Conservation (phyloP, 192 early-diverging fungal species). For the Ambispora gerdemannii region DNA sequence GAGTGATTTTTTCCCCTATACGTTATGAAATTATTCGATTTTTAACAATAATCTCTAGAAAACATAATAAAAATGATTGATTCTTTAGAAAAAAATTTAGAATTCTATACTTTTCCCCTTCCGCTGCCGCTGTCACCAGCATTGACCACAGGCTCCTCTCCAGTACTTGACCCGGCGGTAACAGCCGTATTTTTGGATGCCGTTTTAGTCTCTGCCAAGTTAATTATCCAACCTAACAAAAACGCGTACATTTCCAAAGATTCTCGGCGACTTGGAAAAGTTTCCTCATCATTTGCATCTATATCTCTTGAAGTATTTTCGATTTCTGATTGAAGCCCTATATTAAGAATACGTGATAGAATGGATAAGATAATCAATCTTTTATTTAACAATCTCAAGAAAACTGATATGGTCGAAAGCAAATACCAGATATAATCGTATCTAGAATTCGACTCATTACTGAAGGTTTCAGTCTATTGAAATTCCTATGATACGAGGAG, state of each 20-base stretch:
- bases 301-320: conserved; percentile 58
- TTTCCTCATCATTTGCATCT: conserved; percentile 63
- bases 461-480: conserved; percentile 44
- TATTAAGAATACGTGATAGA: neutral
- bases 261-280: conserved; percentile 61
- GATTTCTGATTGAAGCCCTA: conserved; percentile 67
- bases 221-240: conserved; percentile 77
- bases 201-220: conserved; percentile 58
- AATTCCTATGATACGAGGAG: conserved; percentile 42
- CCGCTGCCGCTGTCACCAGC: neutral
- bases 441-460: conserved; percentile 60
- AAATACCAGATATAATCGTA: conserved; percentile 65
- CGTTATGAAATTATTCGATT: neutral
- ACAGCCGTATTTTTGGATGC: conserved; percentile 42
- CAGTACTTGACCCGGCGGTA: conserved; percentile 35
- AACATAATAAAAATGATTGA: neutral
- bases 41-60: neutral
- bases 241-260: conserved; percentile 82
- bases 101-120: neutral
- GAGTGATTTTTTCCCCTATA: conserved; percentile 34
- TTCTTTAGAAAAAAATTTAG: too few species aligned
- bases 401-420: neutral
- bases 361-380: neutral
- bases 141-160: conserved; percentile 24
- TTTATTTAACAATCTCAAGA: neutral